Percentiles rank a stretch among this genome's conserved stretches.
Conservation (phyloP, 2,329 filamentous ascomycete genomes). For the Colletotrichum sp. region DNA sequence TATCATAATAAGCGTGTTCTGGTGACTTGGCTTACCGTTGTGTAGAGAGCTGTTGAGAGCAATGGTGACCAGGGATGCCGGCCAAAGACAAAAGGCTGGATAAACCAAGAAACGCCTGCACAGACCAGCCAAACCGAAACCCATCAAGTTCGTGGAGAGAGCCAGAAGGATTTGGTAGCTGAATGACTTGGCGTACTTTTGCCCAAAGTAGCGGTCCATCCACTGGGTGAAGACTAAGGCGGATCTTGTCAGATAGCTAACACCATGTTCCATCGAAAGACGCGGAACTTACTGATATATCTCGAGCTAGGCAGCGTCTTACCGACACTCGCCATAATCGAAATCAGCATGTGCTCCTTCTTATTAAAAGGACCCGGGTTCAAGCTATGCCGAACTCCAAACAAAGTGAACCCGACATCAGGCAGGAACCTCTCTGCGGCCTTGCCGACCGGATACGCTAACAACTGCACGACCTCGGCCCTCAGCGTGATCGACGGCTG, state of each 20-base stretch:
- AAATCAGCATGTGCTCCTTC: constrained; percentile 60
- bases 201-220: constrained; percentile 47
- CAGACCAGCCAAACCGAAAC: constrained; percentile 56
- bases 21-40: constrained; percentile 29
- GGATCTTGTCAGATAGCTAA: not conserved
- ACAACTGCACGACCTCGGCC: constrained; percentile 43
- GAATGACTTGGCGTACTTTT: constrained; percentile 44
- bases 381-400: constrained; percentile 40
- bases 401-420: constrained; percentile 36
- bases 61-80: constrained; percentile 49
- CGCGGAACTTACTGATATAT: constrained; percentile 34
- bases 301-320: constrained; percentile 48
- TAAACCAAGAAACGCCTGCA: constrained; percentile 52
- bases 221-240: constrained; percentile 52
- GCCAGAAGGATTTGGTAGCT: constrained; percentile 51
- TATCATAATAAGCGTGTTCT: too few relatives aligned
- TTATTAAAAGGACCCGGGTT: constrained; percentile 57
- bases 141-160: constrained; percentile 54
- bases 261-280: constrained; percentile 20
- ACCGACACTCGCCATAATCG: constrained; percentile 61
- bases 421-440: constrained; percentile 37
- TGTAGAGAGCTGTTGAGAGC: constrained; percentile 48
- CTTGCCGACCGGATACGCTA: constrained; percentile 42
- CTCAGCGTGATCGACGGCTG: constrained; percentile 44
- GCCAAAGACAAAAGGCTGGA: constrained; percentile 56